Conservation (phyloP, 2,329 filamentous ascomycete genomes). For the Alternaria burnsii region DNA sequence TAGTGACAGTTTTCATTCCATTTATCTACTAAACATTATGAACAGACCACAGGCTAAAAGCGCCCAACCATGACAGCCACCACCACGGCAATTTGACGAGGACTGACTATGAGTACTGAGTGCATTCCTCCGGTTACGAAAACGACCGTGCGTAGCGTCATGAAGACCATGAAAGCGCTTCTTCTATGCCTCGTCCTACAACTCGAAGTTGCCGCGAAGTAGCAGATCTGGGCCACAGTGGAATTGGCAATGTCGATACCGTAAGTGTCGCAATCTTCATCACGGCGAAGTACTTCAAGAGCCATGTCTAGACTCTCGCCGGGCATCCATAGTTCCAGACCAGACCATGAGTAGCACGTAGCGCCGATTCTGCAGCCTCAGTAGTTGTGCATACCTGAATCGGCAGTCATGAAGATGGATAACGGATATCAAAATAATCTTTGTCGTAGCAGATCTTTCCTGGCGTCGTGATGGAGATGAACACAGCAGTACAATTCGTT, state of each 20-base stretch:
- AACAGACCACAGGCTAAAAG: not conserved
- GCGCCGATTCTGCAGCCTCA: slow-evolving; percentile 1
- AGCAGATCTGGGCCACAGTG: slow-evolving; percentile 22
- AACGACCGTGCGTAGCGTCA: too few relatives aligned
- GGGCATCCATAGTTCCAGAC: slow-evolving; percentile 22
- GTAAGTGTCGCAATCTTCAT: slow-evolving; percentile 12
- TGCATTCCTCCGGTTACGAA: too few relatives aligned
- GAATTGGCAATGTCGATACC: slow-evolving; percentile 31
- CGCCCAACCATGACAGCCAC: not conserved
- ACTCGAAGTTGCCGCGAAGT: not conserved
- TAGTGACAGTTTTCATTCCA: not conserved
- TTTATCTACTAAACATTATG: not conserved
- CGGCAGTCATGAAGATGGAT: not conserved
- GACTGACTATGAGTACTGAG: too few relatives aligned
- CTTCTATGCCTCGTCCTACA: too few relatives aligned
- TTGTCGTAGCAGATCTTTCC: too few relatives aligned
- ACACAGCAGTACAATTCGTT: not conserved
- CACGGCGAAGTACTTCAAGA: slow-evolving; percentile 23
- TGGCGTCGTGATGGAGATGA: too few relatives aligned
- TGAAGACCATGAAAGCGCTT: too few relatives aligned
- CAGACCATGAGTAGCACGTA: not conserved
- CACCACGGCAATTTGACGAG: too few relatives aligned
- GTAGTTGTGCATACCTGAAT: not conserved
- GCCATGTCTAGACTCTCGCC: slow-evolving; percentile 32
- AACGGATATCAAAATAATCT: not conserved